Evolutionary conservation across 176 grass and related monocot species (phyloP).

Genomic region (Typha latifolia): DNA sequence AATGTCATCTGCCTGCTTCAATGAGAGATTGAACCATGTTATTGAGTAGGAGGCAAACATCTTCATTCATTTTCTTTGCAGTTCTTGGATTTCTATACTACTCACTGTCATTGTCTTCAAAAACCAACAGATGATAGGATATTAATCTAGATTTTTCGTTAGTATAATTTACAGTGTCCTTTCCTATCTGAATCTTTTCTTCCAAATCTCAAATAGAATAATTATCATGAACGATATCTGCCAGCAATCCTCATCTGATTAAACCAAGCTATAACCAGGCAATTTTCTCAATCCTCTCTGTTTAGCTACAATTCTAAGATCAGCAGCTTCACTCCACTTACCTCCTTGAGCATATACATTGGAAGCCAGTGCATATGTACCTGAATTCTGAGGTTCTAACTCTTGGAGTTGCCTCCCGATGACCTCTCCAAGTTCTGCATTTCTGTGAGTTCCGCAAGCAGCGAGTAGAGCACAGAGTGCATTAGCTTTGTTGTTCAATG

Average conservation of each 20-base stretch:
- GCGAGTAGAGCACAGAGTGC: constrained; percentile 44
- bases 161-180: too few species aligned
- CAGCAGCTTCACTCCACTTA: constrained; percentile 45
- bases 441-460: constrained; percentile 49
- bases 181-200: too few species aligned
- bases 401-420: constrained; percentile 41
- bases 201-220: too few species aligned
- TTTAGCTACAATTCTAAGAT: constrained; percentile 29
- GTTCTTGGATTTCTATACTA: too few species aligned
- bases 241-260: constrained; percentile 11
- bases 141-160: too few species aligned
- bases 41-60: too few species aligned
- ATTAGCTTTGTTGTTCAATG: constrained; percentile 30
- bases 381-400: constrained; percentile 26
- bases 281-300: constrained; percentile 35
- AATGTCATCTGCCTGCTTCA: too few species aligned
- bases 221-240: too few species aligned
- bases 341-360: constrained; percentile 47
- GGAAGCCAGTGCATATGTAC: constrained; percentile 54
- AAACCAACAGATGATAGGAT: too few species aligned
- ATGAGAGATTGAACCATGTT: too few species aligned
- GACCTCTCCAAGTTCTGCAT: constrained; percentile 35
- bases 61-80: too few species aligned
- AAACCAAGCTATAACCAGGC: constrained; percentile 52
- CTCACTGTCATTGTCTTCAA: too few species aligned